phyloP scores from a whole-genome alignment of 768 basidiomycete genomes.

The Boletus rufocinnamomeus region DNA sequence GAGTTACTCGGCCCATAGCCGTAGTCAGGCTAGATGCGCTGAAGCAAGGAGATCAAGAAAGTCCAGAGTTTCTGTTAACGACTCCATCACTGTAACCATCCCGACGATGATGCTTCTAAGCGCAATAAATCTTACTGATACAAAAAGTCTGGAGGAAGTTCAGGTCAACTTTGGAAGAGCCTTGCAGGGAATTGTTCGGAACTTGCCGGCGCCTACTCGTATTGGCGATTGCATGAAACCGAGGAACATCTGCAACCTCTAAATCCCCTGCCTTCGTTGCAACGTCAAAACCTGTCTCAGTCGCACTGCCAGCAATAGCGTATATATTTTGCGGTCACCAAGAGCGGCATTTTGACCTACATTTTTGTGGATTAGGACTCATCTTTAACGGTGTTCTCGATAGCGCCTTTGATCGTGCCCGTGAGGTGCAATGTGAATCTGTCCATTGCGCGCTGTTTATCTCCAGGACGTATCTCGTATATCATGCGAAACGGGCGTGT shows the following conservation, averaged over 20 bases:
- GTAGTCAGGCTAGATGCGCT: background rate
- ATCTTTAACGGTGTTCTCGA: conserved; percentile 17
- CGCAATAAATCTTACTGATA: conserved; percentile 28
- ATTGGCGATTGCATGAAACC: conserved; percentile 18
- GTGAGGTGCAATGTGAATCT: conserved; percentile 25
- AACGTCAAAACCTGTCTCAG: conserved; percentile 24
- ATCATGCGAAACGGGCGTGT: conserved; percentile 9
- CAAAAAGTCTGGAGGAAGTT: conserved; percentile 29
- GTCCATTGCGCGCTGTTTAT: conserved; percentile 19
- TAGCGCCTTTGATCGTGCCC: conserved; percentile 10
- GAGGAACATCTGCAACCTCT: conserved; percentile 20
- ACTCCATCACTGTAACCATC: conserved; percentile 31
- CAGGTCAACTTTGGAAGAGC: conserved; percentile 14
- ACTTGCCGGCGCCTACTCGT: conserved; percentile 22
- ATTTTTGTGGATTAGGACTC: conserved; percentile 8
- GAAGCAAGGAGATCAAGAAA: conserved; percentile 3
- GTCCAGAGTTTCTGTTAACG: conserved; percentile 7
- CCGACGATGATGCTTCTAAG: conserved; percentile 27
- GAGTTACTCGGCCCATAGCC: background rate
- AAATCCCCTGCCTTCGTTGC: conserved; percentile 24
- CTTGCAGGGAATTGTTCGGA: conserved; percentile 21
- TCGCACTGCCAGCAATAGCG: conserved; percentile 3
- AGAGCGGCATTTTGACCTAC: conserved; percentile 17
- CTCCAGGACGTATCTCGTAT: conserved; percentile 14
- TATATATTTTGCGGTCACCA: conserved; percentile 5